These are phyloP conservation scores for Trametes coccinea DNA, from an alignment of 768 basidiomycete genomes.

Conservation along the genomic window DNA sequence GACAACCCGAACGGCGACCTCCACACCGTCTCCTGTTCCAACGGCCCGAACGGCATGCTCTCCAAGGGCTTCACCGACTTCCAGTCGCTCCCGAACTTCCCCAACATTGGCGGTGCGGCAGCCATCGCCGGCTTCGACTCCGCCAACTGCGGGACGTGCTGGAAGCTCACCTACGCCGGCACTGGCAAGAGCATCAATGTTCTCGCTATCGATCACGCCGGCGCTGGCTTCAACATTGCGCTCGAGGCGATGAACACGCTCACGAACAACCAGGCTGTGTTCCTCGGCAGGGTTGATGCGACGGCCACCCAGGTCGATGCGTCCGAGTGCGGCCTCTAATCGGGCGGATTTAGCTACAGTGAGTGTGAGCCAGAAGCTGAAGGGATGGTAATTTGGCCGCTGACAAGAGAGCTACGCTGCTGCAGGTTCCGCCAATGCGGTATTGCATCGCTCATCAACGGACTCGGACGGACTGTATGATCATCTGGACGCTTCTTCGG, in stretches of 20 bases:
- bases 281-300: slow-evolving; percentile 50
- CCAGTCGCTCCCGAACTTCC: slow-evolving; percentile 39
- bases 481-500: neutral
- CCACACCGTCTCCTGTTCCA: slow-evolving; percentile 38
- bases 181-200: slow-evolving; percentile 31
- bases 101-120: slow-evolving; percentile 38
- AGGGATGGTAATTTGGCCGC: neutral
- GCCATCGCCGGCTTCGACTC: slow-evolving; percentile 34
- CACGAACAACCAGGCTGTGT: slow-evolving; percentile 43
- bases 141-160: slow-evolving; percentile 37
- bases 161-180: slow-evolving; percentile 30
- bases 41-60: slow-evolving; percentile 39
- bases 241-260: slow-evolving; percentile 37
- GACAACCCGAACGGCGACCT: slow-evolving; percentile 34
- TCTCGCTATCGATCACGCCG: slow-evolving; percentile 35
- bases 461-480: neutral
- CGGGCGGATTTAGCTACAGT: neutral
- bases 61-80: slow-evolving; percentile 38
- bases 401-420: neutral
- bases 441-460: neutral
- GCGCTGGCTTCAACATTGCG: slow-evolving; percentile 37
- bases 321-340: slow-evolving; percentile 52
- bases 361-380: neutral
- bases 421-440: neutral
- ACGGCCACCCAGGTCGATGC: slow-evolving; percentile 43